phyloP scores from a whole-genome alignment of 1,139 yeast species.

The Magnusiomyces sp. region DNA sequence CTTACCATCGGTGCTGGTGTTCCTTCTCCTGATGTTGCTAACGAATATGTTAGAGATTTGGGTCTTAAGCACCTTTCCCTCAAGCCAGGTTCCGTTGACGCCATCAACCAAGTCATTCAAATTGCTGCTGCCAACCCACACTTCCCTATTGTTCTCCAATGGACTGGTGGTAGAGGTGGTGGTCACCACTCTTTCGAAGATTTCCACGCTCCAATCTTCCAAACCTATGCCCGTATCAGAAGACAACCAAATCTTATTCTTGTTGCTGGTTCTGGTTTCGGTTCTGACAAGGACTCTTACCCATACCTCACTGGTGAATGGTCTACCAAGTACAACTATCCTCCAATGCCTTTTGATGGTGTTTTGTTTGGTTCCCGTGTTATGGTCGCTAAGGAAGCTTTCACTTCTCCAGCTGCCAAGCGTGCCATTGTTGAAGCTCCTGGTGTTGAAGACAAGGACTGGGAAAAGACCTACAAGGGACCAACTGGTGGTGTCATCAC shows the following conservation, averaged over 20 bases:
- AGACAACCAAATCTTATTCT: slow-evolving; percentile 80
- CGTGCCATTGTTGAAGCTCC: slow-evolving; percentile 81
- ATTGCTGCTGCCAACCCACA: slow-evolving; percentile 93
- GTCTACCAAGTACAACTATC: slow-evolving; percentile 77
- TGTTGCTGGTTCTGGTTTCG: slow-evolving; percentile 97
- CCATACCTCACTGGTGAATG: slow-evolving; percentile 97
- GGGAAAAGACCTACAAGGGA: slow-evolving; percentile 93
- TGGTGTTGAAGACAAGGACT: slow-evolving; percentile 78
- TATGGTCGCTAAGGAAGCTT: slow-evolving; percentile 95
- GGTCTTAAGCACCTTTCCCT: slow-evolving; percentile 91
- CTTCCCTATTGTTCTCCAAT: slow-evolving; percentile 94
- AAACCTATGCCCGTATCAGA: slow-evolving; percentile 92
- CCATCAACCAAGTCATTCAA: slow-evolving; percentile 74
- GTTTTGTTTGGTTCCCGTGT: slow-evolving; percentile 92
- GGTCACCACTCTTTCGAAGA: slow-evolving; percentile 99
- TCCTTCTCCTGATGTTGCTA: slow-evolving; percentile 93
- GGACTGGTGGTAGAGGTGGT: slow-evolving; percentile 99
- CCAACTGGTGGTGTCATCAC: slow-evolving; percentile 97
- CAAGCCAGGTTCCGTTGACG: slow-evolving; percentile 96
- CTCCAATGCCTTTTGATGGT: slow-evolving; percentile 99
- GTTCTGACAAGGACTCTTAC: slow-evolving; percentile 92
- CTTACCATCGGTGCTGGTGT: slow-evolving; percentile 99
- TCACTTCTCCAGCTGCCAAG: slow-evolving; percentile 90
- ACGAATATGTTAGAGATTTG: slow-evolving; percentile 87
- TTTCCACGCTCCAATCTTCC: slow-evolving; percentile 94